phyloP scores from a whole-genome alignment of 2,329 filamentous ascomycete genomes.

The Pseudocercospora cruenta region DNA sequence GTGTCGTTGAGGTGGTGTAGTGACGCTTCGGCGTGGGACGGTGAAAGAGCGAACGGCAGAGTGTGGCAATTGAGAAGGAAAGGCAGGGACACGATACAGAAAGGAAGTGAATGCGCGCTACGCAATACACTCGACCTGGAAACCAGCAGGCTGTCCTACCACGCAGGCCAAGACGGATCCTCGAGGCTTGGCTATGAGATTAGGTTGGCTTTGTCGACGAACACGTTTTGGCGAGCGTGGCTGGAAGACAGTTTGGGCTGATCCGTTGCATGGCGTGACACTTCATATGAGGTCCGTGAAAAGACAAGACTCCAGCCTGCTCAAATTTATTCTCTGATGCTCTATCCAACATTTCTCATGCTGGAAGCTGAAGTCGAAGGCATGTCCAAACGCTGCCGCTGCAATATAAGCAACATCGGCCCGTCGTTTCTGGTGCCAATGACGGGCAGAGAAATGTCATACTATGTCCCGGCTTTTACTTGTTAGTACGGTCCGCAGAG shows the following conservation, averaged over 20 bases:
- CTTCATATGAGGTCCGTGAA: not conserved
- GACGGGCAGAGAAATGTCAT: conserved; percentile 10
- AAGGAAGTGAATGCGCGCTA: not conserved
- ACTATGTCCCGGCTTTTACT: too few relatives aligned
- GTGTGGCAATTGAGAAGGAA: not conserved
- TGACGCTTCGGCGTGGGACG: not conserved
- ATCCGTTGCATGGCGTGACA: not conserved
- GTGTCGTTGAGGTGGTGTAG: not conserved
- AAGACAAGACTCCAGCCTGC: not conserved
- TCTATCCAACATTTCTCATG: not conserved
- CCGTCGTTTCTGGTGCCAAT: conserved; percentile 1
- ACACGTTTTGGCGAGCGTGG: not conserved
- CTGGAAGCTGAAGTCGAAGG: not conserved
- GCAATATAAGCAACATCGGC: conserved; percentile 5
- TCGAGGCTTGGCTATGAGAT: conserved; percentile 4
- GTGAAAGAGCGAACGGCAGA: conserved; percentile 4
- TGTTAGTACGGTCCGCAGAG: too few relatives aligned
- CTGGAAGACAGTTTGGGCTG: not conserved
- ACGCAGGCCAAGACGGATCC: conserved; percentile 4
- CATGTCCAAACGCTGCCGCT: not conserved
- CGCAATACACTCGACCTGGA: not conserved
- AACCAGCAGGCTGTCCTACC: not conserved
- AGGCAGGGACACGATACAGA: not conserved
- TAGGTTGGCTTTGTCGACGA: not conserved
- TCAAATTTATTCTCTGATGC: not conserved